Conservation (phyloP, 345 rosid species). For the Eucalyptus globulus region DNA sequence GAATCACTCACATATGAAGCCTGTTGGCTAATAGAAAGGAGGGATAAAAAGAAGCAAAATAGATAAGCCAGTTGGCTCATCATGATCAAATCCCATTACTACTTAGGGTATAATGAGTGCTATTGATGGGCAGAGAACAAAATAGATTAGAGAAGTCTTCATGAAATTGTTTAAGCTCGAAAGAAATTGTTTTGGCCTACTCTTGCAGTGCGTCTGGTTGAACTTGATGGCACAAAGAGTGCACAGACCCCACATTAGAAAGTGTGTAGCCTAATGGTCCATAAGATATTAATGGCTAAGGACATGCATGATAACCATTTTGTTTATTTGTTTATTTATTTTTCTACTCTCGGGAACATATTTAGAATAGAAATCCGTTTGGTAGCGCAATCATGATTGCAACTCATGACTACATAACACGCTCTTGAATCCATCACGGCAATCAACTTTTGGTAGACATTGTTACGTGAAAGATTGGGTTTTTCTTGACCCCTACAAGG, state of each 20-base stretch:
- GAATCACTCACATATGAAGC: not conserved
- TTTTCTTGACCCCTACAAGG: not conserved
- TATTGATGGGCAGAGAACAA: not conserved
- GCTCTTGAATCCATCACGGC: not conserved
- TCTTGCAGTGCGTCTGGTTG: not conserved
- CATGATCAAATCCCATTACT: not conserved
- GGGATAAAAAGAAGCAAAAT: not conserved
- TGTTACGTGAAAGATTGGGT: not conserved
- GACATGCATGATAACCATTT: not conserved
- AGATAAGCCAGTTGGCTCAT: not conserved
- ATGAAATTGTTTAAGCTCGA: not conserved
- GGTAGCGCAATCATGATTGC: not conserved
- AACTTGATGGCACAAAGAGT: not conserved
- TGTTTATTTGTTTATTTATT: too few species aligned
- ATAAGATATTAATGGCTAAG: not conserved
- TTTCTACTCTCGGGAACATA: too few species aligned
- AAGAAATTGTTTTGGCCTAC: not conserved
- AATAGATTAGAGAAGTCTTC: not conserved
- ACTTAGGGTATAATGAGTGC: not conserved
- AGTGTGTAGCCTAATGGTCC: not conserved
- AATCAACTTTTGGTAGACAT: not conserved
- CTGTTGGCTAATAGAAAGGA: not conserved
- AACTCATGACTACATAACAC: too few species aligned
- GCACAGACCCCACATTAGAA: not conserved
- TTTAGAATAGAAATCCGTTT: rapidly evolving